phyloP scores from a whole-genome alignment of 177 flowering plant genomes.

The Vitis hybrid region DNA sequence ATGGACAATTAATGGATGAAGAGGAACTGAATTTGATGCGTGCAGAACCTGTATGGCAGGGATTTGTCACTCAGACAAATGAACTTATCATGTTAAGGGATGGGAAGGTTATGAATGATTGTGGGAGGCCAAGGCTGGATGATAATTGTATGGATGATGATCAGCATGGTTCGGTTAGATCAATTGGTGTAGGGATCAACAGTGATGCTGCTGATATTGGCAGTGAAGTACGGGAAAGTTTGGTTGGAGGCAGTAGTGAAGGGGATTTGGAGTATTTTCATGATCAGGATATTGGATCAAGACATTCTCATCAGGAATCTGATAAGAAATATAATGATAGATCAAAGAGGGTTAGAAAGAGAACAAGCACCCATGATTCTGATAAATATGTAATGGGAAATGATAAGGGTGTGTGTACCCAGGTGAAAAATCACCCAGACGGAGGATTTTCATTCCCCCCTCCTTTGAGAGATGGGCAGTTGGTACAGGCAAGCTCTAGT shows the following conservation, averaged over 20 bases:
- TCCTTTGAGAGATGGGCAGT: conserved; percentile 53
- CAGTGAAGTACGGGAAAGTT: conserved; percentile 81
- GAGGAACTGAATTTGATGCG: conserved; percentile 89
- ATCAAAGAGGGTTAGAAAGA: conserved; percentile 41
- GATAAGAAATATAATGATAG: conserved; percentile 40
- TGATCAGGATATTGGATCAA: conserved; percentile 63
- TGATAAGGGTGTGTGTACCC: conserved; percentile 37
- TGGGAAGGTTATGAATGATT: conserved; percentile 53
- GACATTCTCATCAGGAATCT: conserved; percentile 33
- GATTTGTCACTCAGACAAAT: conserved; percentile 85
- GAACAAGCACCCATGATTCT: conserved; percentile 30
- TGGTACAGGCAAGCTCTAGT: conserved; percentile 44
- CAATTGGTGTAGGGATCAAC: conserved; percentile 98
- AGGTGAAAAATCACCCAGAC: conserved; percentile 42
- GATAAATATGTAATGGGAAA: conserved; percentile 42
- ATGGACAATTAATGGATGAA: conserved; percentile 91
- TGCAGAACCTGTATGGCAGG: conserved; percentile 98
- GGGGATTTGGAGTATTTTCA: conserved; percentile 79
- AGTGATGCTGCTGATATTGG: conserved; percentile 94
- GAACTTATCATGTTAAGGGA: conserved; percentile 77
- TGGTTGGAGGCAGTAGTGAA: conserved; percentile 84
- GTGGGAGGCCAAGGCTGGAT: conserved; percentile 57
- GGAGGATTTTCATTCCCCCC: conserved; percentile 85
- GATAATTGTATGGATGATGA: conserved; percentile 78
- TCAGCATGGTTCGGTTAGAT: conserved; percentile 94